These are phyloP conservation scores for Xylariaceae sp. DNA, from an alignment of 2,329 filamentous ascomycete species.

Conservation along the genomic window DNA sequence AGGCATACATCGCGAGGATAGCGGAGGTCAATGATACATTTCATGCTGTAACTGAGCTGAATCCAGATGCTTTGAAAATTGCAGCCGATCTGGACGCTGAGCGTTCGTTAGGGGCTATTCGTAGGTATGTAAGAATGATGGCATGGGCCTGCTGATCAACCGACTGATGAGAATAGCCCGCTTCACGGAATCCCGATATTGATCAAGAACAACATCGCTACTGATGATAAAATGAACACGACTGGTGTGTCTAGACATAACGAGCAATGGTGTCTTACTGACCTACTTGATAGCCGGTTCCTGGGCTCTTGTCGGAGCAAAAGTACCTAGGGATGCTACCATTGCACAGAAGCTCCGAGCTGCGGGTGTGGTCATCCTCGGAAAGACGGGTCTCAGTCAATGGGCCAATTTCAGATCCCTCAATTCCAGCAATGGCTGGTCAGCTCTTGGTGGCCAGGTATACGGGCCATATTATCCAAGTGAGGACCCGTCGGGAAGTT, in stretches of 20 bases:
- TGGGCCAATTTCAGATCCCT: conserved; percentile 65
- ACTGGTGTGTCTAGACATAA: too few species aligned
- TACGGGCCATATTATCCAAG: conserved; percentile 62
- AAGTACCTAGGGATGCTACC: conserved; percentile 58
- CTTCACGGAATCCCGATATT: conserved; percentile 68
- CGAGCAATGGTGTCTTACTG: too few species aligned
- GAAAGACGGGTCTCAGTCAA: conserved; percentile 66
- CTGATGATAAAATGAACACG: conserved; percentile 63
- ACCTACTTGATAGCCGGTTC: conserved; percentile 60
- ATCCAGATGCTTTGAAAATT: conserved; percentile 43
- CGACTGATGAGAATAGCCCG: conserved; percentile 44
- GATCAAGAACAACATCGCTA: conserved; percentile 70
- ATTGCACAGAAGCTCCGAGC: conserved; percentile 61
- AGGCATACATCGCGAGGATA: conserved; percentile 40
- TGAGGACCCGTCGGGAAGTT: conserved; percentile 65
- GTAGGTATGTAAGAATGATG: too few species aligned
- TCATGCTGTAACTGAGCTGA: conserved; percentile 40
- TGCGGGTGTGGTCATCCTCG: conserved; percentile 65
- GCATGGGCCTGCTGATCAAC: too few species aligned
- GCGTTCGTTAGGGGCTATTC: conserved; percentile 24
- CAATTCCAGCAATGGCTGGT: conserved; percentile 66
- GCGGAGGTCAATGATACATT: conserved; percentile 39
- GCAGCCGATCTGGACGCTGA: conserved; percentile 41
- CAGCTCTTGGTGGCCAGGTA: conserved; percentile 64
- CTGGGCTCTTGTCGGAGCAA: conserved; percentile 62